Conservation (phyloP, 805 yeast genomes). For the Saturnispora diversa region DNA sequence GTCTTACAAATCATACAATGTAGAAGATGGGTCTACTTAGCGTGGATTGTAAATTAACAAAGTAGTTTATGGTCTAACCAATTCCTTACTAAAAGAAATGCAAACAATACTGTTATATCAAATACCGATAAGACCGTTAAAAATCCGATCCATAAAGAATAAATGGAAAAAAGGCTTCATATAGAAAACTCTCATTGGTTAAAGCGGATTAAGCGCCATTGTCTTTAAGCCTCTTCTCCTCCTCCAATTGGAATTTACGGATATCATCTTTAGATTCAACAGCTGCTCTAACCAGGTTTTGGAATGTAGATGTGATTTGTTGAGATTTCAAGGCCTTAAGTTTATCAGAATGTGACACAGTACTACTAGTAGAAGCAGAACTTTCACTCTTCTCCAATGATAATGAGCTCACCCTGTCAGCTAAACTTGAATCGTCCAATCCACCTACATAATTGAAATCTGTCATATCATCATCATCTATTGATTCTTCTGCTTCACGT, state of each 20-base stretch:
- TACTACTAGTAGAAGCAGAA: background rate
- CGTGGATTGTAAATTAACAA: too few relatives aligned
- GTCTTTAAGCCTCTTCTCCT: too few relatives aligned
- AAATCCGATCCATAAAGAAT: too few relatives aligned
- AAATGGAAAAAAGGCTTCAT: too few relatives aligned
- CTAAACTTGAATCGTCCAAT: conserved; percentile 38
- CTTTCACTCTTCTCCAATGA: background rate
- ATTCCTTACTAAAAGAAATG: too few relatives aligned
- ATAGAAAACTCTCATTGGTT: too few relatives aligned
- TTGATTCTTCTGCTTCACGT: conserved; percentile 45
- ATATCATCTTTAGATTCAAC: conserved; percentile 28
- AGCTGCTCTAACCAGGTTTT: conserved; percentile 27
- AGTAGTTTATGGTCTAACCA: too few relatives aligned
- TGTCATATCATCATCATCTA: conserved; percentile 27
- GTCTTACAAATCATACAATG: too few relatives aligned
- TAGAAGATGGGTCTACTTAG: too few relatives aligned
- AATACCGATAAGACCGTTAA: too few relatives aligned
- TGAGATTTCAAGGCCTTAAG: conserved; percentile 17
- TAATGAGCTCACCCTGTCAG: conserved; percentile 19
- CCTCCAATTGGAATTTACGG: conserved; percentile 22
- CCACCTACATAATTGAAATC: conserved; percentile 27
- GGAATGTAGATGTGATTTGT: conserved; percentile 26
- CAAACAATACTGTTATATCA: too few relatives aligned
- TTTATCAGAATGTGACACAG: background rate
- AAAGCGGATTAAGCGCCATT: too few relatives aligned